phyloP scores from a whole-genome alignment of 2,329 filamentous ascomycete species.

The Cadophora gregata region DNA sequence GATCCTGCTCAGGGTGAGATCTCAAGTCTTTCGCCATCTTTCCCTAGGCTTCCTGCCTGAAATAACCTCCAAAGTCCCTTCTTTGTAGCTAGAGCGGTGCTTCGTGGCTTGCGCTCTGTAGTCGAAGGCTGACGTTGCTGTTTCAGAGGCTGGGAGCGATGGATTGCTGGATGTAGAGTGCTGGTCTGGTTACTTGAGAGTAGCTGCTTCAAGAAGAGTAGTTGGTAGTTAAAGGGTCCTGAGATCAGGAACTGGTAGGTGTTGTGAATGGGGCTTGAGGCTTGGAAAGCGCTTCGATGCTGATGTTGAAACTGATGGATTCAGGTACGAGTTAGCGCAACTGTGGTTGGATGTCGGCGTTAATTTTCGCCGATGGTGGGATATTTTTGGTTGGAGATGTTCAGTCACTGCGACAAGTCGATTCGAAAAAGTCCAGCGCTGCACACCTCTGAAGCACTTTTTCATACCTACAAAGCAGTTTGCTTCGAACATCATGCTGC shows the following conservation, averaged over 20 bases:
- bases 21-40: constrained; percentile 41
- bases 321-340: constrained; percentile 16
- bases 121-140: constrained; percentile 7
- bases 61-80: not conserved
- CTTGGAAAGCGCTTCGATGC: constrained; percentile 7
- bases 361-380: constrained; percentile 20
- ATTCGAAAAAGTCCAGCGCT: not conserved
- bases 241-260: not conserved
- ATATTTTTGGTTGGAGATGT: constrained; percentile 14
- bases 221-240: not conserved
- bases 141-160: not conserved
- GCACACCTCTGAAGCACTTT: not conserved
- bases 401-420: not conserved
- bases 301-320: constrained; percentile 14
- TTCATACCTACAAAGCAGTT: not conserved
- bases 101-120: not conserved
- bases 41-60: not conserved
- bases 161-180: not conserved
- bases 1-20: constrained; percentile 37
- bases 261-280: not conserved
- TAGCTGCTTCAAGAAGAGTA: too few species aligned
- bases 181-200: not conserved
- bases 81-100: not conserved
- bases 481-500: constrained; percentile 60
- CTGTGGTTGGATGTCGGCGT: constrained; percentile 1